Percentiles rank a stretch among this genome's conserved stretches.
Evolutionary conservation across 1,284 basidiomycete genomes (phyloP).

Genomic region (Sanghuangporus sanghuang): DNA sequence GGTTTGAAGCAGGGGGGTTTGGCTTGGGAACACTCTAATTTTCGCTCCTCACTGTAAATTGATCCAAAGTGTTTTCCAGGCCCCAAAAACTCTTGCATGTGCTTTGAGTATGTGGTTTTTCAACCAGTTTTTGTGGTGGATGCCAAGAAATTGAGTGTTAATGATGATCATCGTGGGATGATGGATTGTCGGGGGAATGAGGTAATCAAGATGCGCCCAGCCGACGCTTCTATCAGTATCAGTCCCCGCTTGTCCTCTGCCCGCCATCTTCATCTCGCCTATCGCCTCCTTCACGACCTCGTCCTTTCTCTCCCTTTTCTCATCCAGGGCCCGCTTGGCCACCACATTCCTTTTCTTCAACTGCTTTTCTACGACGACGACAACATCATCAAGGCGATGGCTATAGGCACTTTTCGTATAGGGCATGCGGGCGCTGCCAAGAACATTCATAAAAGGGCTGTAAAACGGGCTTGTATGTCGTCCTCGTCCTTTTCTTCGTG

Average conservation of each 20-base stretch:
- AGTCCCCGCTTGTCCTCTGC: slow-evolving; percentile 3
- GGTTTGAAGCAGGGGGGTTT: too few species aligned
- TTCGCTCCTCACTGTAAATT: too few species aligned
- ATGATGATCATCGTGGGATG: not conserved
- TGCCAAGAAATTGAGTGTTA: too few species aligned
- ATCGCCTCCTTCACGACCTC: slow-evolving; percentile 3
- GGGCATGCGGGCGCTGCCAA: slow-evolving; percentile 11
- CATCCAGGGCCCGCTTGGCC: slow-evolving; percentile 1
- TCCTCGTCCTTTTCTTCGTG: not conserved
- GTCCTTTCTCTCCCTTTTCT: not conserved
- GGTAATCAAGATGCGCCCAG: not conserved
- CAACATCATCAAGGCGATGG: not conserved
- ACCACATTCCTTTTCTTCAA: slow-evolving; percentile 8
- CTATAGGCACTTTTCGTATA: slow-evolving; percentile 8
- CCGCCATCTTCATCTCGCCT: not conserved
- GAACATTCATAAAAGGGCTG: not conserved
- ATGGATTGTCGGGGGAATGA: slow-evolving; percentile 1
- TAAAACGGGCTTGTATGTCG: slow-evolving; percentile 12
- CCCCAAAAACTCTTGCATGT: too few species aligned
- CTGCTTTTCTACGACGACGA: not conserved
- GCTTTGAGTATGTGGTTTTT: too few species aligned
- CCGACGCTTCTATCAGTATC: not conserved
- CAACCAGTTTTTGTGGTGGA: too few species aligned
- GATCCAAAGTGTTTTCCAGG: too few species aligned
- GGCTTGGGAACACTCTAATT: too few species aligned